A percentile compares a stretch with the other conserved stretches of the same genome.
phyloP scores from a whole-genome alignment of 768 basidiomycete genomes.

The Agrocybe chaxingu region DNA sequence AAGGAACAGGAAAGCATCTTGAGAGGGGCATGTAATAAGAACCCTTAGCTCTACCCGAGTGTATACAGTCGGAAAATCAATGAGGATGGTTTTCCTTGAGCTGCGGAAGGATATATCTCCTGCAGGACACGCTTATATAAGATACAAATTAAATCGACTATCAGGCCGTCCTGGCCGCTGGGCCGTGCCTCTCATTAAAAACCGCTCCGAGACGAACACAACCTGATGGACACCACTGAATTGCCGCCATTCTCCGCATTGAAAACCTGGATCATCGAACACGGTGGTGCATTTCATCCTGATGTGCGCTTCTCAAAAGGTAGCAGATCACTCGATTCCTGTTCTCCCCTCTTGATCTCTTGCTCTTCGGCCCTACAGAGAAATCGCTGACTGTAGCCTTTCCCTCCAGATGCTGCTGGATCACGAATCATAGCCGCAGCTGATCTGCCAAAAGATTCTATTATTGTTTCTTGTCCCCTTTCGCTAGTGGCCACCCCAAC shows the following conservation, averaged over 20 bases:
- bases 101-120: no score
- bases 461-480: conserved; percentile 67
- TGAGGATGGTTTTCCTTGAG: no score
- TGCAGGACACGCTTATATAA: no score
- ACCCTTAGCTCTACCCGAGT: no score
- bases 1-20: no score
- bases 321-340: conserved; percentile 19
- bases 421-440: conserved; percentile 46
- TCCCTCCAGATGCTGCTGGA: conserved; percentile 36
- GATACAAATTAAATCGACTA: no score
- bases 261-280: conserved; percentile 44
- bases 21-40: no score
- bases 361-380: neutral
- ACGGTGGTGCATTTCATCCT: conserved; percentile 53
- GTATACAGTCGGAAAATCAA: no score
- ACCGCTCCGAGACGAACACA: no score
- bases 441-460: conserved; percentile 45
- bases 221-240: conserved; percentile 7
- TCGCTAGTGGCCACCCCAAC: conserved; percentile 59
- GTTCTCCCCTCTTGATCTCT: conserved; percentile 1
- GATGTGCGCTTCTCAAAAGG: conserved; percentile 44
- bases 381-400: conserved; percentile 1
- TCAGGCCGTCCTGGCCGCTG: no score
- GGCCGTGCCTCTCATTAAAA: neutral
- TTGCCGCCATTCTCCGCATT: conserved; percentile 23